Conservation (phyloP, 2,329 filamentous ascomycete genomes). For the Penicillium sp. region DNA sequence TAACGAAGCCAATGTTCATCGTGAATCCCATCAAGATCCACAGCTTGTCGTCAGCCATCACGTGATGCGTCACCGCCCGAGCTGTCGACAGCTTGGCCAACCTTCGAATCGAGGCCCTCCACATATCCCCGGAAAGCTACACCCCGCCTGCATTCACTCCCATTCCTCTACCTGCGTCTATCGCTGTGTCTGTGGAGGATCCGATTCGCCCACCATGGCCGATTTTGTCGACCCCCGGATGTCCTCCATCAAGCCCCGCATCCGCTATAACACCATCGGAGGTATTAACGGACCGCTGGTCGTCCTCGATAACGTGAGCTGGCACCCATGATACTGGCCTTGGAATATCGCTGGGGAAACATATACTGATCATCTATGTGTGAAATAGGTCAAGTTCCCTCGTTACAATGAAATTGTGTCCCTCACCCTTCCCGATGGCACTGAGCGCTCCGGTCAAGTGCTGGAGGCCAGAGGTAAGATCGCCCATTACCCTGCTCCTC, state of each 20-base stretch:
- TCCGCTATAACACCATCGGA: conserved; percentile 97
- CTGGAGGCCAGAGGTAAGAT: conserved; percentile 88
- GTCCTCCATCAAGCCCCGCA: conserved; percentile 62
- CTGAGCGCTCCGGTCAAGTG: conserved; percentile 89
- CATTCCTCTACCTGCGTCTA: conserved; percentile 12
- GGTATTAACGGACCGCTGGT: conserved; percentile 98
- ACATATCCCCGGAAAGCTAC: conserved; percentile 2
- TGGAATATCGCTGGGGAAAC: not conserved
- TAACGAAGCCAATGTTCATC: too few relatives aligned
- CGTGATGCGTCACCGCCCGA: conserved; percentile 27
- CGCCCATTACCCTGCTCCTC: not conserved
- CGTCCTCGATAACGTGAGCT: conserved; percentile 86
- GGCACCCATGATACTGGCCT: conserved; percentile 17
- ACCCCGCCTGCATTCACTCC: conserved; percentile 15
- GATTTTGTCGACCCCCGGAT: conserved; percentile 48
- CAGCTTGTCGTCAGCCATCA: conserved; percentile 13
- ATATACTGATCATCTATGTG: conserved; percentile 15
- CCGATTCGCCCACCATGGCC: conserved; percentile 35
- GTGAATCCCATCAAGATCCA: too few relatives aligned
- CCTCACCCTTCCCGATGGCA: conserved; percentile 91
- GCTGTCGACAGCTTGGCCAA: conserved; percentile 26
- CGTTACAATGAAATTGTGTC: conserved; percentile 97
- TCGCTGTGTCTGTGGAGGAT: conserved; percentile 14
- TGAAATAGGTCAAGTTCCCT: conserved; percentile 85
- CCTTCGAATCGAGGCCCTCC: conserved; percentile 12